Evolutionary conservation across 2,329 filamentous ascomycete species (phyloP).

Genomic region (Fusarium odoratissimum): DNA sequence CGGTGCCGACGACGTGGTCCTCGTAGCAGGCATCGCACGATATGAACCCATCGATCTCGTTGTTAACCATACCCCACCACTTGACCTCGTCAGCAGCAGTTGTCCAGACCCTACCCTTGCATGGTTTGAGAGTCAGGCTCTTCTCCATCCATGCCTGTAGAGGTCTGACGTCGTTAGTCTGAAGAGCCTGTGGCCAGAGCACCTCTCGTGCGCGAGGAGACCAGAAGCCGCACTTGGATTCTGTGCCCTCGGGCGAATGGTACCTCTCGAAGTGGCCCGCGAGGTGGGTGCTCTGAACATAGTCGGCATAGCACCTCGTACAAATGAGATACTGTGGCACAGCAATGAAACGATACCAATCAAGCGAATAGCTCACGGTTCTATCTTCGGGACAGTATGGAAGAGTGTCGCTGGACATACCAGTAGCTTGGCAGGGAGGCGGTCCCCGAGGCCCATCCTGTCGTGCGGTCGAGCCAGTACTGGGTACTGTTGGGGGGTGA

Average conservation of each 20-base stretch:
- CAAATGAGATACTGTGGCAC: slow-evolving; percentile 52
- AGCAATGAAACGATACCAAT: slow-evolving; percentile 48
- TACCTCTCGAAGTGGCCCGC: slow-evolving; percentile 46
- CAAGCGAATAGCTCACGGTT: slow-evolving; percentile 44
- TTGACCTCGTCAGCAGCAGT: slow-evolving; percentile 42
- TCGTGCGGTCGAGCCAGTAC: fast-evolving
- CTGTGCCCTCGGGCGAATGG: slow-evolving; percentile 42
- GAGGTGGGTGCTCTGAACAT: slow-evolving; percentile 50
- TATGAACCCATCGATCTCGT: slow-evolving; percentile 49
- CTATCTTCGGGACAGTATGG: slow-evolving; percentile 47
- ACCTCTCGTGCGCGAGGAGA: slow-evolving; percentile 48
- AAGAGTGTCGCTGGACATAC: slow-evolving; percentile 39
- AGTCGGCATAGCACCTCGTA: slow-evolving; percentile 54
- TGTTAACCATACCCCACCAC: slow-evolving; percentile 48
- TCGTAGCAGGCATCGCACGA: slow-evolving; percentile 55
- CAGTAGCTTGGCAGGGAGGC: slow-evolving; percentile 34
- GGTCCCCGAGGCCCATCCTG: slow-evolving; percentile 17
- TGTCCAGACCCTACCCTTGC: slow-evolving; percentile 43
- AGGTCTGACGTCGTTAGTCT: slow-evolving; percentile 39
- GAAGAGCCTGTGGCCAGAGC: slow-evolving; percentile 50
- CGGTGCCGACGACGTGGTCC: slow-evolving; percentile 45
- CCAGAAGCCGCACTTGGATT: slow-evolving; percentile 49
- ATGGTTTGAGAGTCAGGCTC: slow-evolving; percentile 44
- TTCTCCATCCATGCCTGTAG: slow-evolving; percentile 46
- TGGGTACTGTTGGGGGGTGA: neutral